Base-by-base conservation (phyloP, 371 early-diverging fungal species). In the Mortierella polycephala region DNA sequence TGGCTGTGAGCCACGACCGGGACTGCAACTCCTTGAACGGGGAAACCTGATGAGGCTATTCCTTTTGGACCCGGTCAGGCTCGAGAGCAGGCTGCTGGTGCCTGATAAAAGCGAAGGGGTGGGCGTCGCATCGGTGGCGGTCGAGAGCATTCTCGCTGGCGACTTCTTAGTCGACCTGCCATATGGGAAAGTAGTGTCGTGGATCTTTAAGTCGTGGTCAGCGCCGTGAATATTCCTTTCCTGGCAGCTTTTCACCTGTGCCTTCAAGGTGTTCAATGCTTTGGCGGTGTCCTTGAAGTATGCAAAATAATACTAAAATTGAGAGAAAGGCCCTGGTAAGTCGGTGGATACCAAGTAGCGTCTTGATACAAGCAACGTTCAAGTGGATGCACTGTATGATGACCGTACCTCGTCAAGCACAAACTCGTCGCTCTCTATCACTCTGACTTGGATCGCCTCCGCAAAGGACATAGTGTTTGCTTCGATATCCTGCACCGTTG, bases 301-400 rank as follows among this genome's bases (percentile, higher is more conserved):
- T 6, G 91, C 86, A 74, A 93, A 93, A 54, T 87, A 90, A 57
- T 91, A 92, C 91, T 91, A 76, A 30, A 30, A 30, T 30, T 1
- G 30, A 30, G 41, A 51, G 37, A 53, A 46, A 45, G 41, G 10
- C 30, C 2, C 30, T 30, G 30, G 30, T 30, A 30, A 30, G 30
- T 30, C 30, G 30, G 30, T 30, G 30, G 30, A 30, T 30, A 30
- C 30, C 30, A 30, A 30, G 30, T 30, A 1, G 30, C 30, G 30
- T 2, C 30, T 30, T 30, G 30, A 2, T 30, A 30, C 4, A 30
- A 30, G 30, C 4, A 30, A 30, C 30, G 4, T 4, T 51, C 1
- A 21, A 51, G 51, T 5, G n/a, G 1, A n/a, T 30, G 4, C 30
- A 30, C 30, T 30, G 30, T 30, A 30, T 30, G 47, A 9, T 10